These are phyloP conservation scores for Zizania palustris DNA, from an alignment of 202 grass and related monocot genomes.

Conservation along the genomic window DNA sequence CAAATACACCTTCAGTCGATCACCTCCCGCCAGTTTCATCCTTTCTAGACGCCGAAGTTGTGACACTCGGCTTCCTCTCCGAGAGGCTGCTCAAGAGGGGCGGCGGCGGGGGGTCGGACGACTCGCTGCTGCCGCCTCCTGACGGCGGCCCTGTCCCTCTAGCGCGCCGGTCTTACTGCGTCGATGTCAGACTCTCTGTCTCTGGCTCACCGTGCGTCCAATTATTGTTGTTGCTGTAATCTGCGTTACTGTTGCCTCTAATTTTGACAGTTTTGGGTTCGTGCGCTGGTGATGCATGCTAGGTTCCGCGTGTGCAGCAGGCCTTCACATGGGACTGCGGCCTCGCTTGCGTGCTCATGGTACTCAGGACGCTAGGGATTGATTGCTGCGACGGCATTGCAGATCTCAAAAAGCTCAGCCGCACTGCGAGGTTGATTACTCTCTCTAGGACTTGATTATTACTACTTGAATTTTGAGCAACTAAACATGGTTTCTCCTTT, in stretches of 20 bases:
- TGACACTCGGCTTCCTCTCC: conserved; percentile 73
- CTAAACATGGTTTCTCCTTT: neutral
- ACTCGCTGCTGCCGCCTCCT: neutral
- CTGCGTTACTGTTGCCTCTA: neutral
- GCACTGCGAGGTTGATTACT: conserved; percentile 62
- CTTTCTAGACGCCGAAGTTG: too few species aligned
- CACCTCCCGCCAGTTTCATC: too few species aligned
- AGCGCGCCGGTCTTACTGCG: conserved; percentile 49
- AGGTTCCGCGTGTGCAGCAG: conserved; percentile 89
- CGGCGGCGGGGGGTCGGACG: conserved; percentile 16
- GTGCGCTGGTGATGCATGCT: conserved; percentile 6
- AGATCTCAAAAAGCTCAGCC: conserved; percentile 82
- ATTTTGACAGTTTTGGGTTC: neutral
- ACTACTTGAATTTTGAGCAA: neutral
- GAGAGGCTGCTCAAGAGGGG: conserved; percentile 70
- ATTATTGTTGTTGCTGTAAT: neutral
- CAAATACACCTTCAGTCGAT: too few species aligned
- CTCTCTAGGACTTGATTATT: neutral
- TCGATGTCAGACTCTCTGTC: conserved; percentile 49
- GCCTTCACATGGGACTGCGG: conserved; percentile 91
- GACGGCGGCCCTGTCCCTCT: conserved; percentile 31
- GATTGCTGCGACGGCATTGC: conserved; percentile 63
- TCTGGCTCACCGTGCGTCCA: neutral
- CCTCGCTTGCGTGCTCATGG: conserved; percentile 92
- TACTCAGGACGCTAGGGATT: conserved; percentile 71